A percentile compares a stretch with the other conserved stretches of the same genome.
Conservation (phyloP, 371 early-diverging fungal genomes). For the Mortierella sp. region DNA sequence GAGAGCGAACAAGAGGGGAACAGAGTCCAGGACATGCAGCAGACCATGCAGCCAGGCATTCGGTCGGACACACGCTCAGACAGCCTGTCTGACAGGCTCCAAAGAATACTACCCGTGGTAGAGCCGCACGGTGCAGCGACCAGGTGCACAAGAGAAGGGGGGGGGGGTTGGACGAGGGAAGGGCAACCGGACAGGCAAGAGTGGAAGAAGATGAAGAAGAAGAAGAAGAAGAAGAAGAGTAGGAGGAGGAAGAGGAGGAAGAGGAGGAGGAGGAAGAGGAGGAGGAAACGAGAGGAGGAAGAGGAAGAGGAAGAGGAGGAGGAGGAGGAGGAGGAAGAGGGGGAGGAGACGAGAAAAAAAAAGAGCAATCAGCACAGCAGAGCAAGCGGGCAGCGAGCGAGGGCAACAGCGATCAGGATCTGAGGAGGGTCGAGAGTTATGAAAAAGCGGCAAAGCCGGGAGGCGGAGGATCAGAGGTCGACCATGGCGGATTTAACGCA, state of each 20-base stretch:
- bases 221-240: no score
- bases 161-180: not conserved
- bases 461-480: no score
- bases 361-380: not conserved
- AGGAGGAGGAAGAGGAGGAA: not conserved
- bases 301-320: not conserved
- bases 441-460: no score
- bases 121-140: slow-evolving; percentile 1
- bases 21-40: no score
- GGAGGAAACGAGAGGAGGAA: not conserved
- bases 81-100: no score
- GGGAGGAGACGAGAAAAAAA: not conserved
- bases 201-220: not conserved
- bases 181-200: not conserved
- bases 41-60: no score
- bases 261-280: not conserved
- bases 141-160: not conserved
- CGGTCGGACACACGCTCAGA: no score
- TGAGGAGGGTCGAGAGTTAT: not conserved
- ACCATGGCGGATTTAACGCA: no score
- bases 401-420: no score
- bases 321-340: not conserved
- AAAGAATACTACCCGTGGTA: no score
- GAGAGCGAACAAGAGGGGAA: no score
- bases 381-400: not conserved